Conservation (phyloP, 164 flowering plant species). For the Litsea cubeba region DNA sequence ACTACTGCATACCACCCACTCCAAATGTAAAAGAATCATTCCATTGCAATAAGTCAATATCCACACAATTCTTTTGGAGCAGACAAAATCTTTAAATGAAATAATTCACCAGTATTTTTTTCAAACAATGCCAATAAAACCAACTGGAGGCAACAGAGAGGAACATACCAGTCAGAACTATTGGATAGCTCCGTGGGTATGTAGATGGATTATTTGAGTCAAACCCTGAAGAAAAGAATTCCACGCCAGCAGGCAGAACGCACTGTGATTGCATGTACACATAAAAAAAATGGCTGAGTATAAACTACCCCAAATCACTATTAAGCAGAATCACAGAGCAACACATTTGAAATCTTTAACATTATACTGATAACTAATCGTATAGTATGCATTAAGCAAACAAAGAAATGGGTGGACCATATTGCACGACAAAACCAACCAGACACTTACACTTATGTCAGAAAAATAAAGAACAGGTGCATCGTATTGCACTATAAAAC, state of each 20-base stretch:
- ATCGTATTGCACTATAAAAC: too few relatives aligned
- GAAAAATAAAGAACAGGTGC: too few relatives aligned
- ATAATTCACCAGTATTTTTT: neutral
- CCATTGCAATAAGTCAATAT: too few relatives aligned
- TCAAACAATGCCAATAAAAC: neutral
- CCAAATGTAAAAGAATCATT: too few relatives aligned
- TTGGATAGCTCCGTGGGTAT: slow-evolving; percentile 84
- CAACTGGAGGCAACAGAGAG: neutral
- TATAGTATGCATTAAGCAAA: neutral
- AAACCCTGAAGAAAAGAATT: slow-evolving; percentile 67
- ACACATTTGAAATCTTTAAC: neutral
- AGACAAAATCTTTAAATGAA: neutral
- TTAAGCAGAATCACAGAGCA: neutral
- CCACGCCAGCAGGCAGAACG: slow-evolving; percentile 94
- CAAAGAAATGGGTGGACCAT: neutral
- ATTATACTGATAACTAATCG: neutral
- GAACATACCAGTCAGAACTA: slow-evolving; percentile 81
- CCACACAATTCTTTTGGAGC: too few relatives aligned
- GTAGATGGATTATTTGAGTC: slow-evolving; percentile 56
- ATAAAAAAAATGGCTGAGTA: neutral
- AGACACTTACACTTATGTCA: too few relatives aligned
- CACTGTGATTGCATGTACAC: slow-evolving; percentile 46
- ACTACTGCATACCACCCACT: too few relatives aligned
- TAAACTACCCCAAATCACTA: neutral
- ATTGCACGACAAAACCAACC: too few relatives aligned